Percentiles rank a stretch among this genome's conserved stretches.
Conservation (phyloP, 352 stramenopile species). For the Blastocystis sp. region DNA sequence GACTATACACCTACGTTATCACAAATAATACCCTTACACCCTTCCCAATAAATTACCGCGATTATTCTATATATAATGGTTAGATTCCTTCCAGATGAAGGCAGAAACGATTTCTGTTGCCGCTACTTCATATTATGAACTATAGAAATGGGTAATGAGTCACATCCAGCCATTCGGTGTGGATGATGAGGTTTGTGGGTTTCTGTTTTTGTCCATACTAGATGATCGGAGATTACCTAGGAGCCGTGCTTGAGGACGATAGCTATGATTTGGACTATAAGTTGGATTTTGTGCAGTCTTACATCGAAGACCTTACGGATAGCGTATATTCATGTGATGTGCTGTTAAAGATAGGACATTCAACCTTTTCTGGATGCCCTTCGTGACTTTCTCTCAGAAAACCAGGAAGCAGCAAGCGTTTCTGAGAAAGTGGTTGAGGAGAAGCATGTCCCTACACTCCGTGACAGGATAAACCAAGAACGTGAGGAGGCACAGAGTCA, state of each 20-base stretch:
- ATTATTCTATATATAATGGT: background rate
- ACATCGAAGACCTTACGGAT: background rate
- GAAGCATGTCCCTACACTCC: background rate
- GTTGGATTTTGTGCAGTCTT: slow-evolving; percentile 12
- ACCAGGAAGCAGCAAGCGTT: background rate
- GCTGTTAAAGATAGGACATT: background rate
- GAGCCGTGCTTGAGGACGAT: background rate
- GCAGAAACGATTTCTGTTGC: background rate
- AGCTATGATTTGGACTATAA: background rate
- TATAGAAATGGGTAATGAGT: slow-evolving; percentile 7
- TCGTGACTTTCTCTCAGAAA: background rate
- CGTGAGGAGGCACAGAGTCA: slow-evolving; percentile 26
- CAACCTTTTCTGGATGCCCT: background rate
- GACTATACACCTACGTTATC: background rate
- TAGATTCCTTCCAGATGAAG: background rate
- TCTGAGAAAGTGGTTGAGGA: background rate
- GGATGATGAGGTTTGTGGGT: slow-evolving; percentile 16
- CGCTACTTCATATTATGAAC: background rate
- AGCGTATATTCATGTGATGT: background rate
- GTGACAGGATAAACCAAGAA: slow-evolving; percentile 1
- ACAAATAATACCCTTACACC: background rate
- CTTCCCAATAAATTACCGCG: background rate
- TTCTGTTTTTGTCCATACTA: background rate
- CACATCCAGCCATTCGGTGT: background rate
- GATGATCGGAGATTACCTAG: slow-evolving; percentile 46